A percentile compares a stretch with the other conserved stretches of the same genome.
Conservation (phyloP, 345 rosid species). For the Gossypium anomalum region DNA sequence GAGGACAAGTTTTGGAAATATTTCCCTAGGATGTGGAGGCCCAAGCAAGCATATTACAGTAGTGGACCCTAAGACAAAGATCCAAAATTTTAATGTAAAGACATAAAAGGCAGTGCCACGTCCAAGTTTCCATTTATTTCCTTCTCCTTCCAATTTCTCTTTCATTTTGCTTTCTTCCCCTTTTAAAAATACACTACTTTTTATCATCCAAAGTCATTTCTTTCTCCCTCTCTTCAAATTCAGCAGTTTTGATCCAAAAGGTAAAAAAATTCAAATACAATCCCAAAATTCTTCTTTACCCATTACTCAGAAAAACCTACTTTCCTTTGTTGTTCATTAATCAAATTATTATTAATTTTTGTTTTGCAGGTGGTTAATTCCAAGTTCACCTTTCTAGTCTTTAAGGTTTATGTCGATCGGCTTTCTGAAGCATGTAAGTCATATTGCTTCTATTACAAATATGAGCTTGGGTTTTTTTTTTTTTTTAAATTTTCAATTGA, state of each 20-base stretch:
- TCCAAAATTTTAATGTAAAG: neutral
- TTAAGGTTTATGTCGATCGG: neutral
- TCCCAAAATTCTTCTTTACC: neutral
- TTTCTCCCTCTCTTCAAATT: neutral
- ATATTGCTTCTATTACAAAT: neutral
- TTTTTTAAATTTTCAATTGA: neutral
- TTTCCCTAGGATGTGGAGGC: neutral
- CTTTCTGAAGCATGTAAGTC: slow-evolving; percentile 11
- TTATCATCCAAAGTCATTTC: neutral
- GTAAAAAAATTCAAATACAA: neutral
- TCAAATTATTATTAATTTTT: neutral
- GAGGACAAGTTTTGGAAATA: neutral
- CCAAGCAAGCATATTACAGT: neutral
- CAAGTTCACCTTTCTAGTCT: neutral
- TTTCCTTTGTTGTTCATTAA: neutral
- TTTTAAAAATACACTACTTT: no score
- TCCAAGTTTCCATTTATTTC: neutral
- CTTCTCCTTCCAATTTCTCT: neutral
- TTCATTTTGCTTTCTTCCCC: neutral
- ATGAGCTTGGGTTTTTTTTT: neutral
- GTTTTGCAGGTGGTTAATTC: neutral
- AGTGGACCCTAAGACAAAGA: neutral
- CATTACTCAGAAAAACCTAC: neutral
- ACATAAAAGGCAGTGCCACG: neutral
- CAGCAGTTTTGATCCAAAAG: neutral